A percentile compares a stretch with the other conserved stretches of the same genome.
Conservation (phyloP, 805 yeast genomes). For the Metschnikowia kofuensis region DNA sequence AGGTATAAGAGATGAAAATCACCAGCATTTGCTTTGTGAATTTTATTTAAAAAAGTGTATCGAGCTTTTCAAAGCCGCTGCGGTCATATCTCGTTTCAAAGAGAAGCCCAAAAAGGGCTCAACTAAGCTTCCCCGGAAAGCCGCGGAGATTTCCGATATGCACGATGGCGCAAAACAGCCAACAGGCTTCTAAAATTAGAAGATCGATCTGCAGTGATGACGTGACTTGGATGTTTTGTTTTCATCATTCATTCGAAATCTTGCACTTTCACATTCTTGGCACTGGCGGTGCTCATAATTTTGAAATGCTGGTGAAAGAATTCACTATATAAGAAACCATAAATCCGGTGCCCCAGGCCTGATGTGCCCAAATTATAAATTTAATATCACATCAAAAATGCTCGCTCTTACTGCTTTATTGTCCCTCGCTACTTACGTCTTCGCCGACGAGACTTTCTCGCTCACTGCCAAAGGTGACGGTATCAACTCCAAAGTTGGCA, state of each 20-base stretch:
- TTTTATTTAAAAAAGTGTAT: too few species aligned
- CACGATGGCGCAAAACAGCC: neutral
- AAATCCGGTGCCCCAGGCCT: too few species aligned
- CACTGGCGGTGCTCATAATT: too few species aligned
- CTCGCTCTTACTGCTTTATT: constrained; percentile 17
- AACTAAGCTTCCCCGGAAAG: neutral
- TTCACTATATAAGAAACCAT: too few species aligned
- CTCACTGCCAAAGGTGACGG: constrained; percentile 27
- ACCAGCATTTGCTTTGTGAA: too few species aligned
- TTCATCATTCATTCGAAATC: neutral
- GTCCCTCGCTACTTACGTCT: constrained; percentile 24
- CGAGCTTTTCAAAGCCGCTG: too few species aligned
- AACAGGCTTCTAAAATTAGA: neutral
- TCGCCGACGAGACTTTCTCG: constrained; percentile 31
- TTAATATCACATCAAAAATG: constrained; percentile 2
- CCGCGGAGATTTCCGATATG: neutral
- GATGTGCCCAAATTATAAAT: neutral
- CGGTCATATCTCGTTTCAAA: too few species aligned
- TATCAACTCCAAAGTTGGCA: constrained; percentile 21
- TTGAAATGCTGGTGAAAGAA: too few species aligned
- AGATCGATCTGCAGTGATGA: neutral
- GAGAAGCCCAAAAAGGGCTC: neutral
- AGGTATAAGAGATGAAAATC: too few species aligned
- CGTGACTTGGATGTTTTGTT: neutral
- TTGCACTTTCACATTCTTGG: too few species aligned